Conservation (phyloP, 2,329 filamentous ascomycete genomes). For the Furcasterigmium sp. region DNA sequence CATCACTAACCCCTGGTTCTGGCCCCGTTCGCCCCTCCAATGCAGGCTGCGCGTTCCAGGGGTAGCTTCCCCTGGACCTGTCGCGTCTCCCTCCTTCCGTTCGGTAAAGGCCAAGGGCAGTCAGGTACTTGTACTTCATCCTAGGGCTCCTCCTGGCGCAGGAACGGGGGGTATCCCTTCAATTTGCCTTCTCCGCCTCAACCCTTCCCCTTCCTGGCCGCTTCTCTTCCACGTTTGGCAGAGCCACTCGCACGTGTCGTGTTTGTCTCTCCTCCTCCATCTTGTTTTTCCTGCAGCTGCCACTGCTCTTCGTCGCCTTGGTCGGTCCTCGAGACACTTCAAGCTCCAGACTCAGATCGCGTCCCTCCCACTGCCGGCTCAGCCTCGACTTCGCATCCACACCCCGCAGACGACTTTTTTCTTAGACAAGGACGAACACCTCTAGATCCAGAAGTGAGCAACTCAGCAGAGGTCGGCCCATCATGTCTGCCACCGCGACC, state of each 20-base stretch:
- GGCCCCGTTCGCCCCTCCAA: too few species aligned
- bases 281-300: slow-evolving; percentile 1
- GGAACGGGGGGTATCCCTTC: slow-evolving; percentile 4
- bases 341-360: neutral
- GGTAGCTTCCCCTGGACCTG: neutral
- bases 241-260: slow-evolving; percentile 3
- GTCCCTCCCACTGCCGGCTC: too few species aligned
- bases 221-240: neutral
- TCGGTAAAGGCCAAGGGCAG: too few species aligned
- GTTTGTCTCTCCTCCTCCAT: neutral
- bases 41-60: too few species aligned
- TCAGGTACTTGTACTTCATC: too few species aligned
- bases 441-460: neutral
- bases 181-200: slow-evolving; percentile 4
- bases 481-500: slow-evolving; percentile 32
- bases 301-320: neutral
- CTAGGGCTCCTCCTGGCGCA: neutral
- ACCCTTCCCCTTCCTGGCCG: slow-evolving; percentile 1
- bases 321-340: neutral
- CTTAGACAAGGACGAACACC: too few species aligned
- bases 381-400: too few species aligned
- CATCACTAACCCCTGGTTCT: too few species aligned
- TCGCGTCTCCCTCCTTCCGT: neutral
- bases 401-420: neutral
- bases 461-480: neutral